A percentile compares a stretch with the other conserved stretches of the same genome.
phyloP scores from a whole-genome alignment of 1,284 basidiomycete genomes.

The Rhodotorula sp. region DNA sequence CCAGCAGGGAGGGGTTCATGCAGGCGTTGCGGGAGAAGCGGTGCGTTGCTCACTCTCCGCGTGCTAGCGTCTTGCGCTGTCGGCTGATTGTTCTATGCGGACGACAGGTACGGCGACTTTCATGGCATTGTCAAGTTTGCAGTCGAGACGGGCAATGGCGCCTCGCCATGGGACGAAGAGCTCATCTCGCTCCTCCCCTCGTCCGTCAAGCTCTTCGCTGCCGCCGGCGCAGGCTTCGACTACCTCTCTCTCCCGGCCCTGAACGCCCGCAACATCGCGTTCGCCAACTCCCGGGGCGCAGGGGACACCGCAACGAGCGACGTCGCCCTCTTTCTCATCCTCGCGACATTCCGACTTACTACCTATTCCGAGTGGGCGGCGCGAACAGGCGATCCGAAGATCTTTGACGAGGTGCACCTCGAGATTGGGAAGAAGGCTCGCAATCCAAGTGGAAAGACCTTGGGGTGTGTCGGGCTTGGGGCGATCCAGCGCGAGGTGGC shows the following conservation, averaged over 20 bases:
- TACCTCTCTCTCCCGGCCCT: not conserved
- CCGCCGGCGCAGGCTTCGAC: conserved; percentile 16
- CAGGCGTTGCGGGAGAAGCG: not conserved
- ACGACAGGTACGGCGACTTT: conserved; percentile 1
- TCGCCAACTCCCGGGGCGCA: conserved; percentile 10
- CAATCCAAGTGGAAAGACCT: conserved; percentile 3
- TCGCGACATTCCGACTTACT: conserved; percentile 9
- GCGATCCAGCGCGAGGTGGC: conserved; percentile 13
- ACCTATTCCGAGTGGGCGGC: conserved; percentile 10
- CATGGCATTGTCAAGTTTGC: conserved; percentile 10
- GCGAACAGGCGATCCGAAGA: not conserved
- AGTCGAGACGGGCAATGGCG: conserved; percentile 5
- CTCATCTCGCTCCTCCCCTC: conserved; percentile 11
- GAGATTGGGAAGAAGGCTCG: not conserved
- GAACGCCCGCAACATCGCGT: conserved; percentile 7
- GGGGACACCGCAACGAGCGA: conserved; percentile 15
- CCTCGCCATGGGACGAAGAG: conserved; percentile 6
- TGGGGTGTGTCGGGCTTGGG: conserved; percentile 14
- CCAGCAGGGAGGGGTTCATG: not conserved
- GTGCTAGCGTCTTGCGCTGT: not conserved
- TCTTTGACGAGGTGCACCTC: conserved; percentile 2
- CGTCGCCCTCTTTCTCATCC: conserved; percentile 10
- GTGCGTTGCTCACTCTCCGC: not conserved
- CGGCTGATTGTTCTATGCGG: too few species aligned
- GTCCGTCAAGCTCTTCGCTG: conserved; percentile 6